These are phyloP conservation scores for Aspergillus coremiiformis DNA, from an alignment of 495 filamentous ascomycete species.

Conservation along the genomic window DNA sequence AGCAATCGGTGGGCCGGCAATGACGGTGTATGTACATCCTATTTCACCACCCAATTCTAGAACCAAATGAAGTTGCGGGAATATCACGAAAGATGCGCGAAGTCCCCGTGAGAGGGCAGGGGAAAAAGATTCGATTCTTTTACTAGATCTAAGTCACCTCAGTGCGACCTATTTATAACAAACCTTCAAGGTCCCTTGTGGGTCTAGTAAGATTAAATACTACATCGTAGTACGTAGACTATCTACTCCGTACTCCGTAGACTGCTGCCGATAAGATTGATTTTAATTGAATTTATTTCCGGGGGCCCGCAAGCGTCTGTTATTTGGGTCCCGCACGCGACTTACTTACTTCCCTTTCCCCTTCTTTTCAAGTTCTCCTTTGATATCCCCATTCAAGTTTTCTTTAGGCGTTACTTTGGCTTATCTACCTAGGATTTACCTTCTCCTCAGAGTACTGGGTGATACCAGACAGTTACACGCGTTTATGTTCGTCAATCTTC, in stretches of 20 bases:
- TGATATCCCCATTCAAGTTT: neutral
- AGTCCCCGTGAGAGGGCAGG: no score
- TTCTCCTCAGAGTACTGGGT: neutral
- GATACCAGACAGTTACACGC: no score
- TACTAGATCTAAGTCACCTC: neutral
- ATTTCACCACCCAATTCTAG: constrained; percentile 6
- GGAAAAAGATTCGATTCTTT: no score
- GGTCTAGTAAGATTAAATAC: neutral
- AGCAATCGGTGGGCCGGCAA: constrained; percentile 4
- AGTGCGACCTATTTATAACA: neutral
- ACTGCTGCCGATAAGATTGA: constrained; percentile 2
- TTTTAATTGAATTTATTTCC: neutral
- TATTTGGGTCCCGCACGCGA: neutral
- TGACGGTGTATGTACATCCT: neutral
- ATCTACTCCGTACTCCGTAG: no score
- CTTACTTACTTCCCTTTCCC: constrained; percentile 7
- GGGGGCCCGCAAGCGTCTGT: constrained; percentile 20
- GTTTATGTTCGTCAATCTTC: no score
- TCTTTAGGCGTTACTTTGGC: neutral
- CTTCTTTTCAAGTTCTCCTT: constrained; percentile 10
- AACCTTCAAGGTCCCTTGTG: neutral
- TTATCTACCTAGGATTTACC: neutral
- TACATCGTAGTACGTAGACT: no score
- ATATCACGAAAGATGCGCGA: neutral
- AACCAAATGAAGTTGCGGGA: constrained; percentile 18